Percentiles rank a stretch among this genome's conserved stretches.
These are phyloP conservation scores for Pleurotus ostreatus DNA, from an alignment of 768 basidiomycete genomes.

Conservation along the genomic window DNA sequence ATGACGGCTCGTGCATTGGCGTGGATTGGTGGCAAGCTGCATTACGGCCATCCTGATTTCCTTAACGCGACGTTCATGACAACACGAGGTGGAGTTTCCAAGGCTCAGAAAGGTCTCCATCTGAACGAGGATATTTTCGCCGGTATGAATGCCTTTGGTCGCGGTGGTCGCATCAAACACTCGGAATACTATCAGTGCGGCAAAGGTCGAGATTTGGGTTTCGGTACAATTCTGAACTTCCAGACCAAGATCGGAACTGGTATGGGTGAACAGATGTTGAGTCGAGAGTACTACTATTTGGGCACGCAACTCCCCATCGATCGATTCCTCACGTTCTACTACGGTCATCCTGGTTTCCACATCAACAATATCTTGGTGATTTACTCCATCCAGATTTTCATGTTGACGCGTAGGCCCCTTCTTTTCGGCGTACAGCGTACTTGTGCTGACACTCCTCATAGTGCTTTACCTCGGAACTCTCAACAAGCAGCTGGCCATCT, in stretches of 20 bases:
- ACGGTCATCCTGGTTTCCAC: slow-evolving; percentile 99
- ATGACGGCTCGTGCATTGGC: slow-evolving; percentile 93
- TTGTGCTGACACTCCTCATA: slow-evolving; percentile 23
- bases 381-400: slow-evolving; percentile 95
- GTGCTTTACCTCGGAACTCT: slow-evolving; percentile 95
- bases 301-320: slow-evolving; percentile 98
- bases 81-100: slow-evolving; percentile 97
- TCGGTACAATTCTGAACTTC: slow-evolving; percentile 99
- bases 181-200: slow-evolving; percentile 99
- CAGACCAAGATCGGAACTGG: slow-evolving; percentile 99
- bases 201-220: slow-evolving; percentile 98
- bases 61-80: slow-evolving; percentile 97
- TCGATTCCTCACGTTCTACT: slow-evolving; percentile 99
- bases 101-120: slow-evolving; percentile 98
- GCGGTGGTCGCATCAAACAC: slow-evolving; percentile 98
- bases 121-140: slow-evolving; percentile 99
- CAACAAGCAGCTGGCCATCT: slow-evolving; percentile 89
- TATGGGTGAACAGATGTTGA: slow-evolving; percentile 99
- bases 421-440: background rate
- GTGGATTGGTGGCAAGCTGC: slow-evolving; percentile 97
- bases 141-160: slow-evolving; percentile 98
- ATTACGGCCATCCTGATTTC: slow-evolving; percentile 99
- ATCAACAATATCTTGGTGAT: slow-evolving; percentile 99
- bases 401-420: slow-evolving; percentile 76
- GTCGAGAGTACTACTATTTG: slow-evolving; percentile 98